Conservation (phyloP, 2,329 filamentous ascomycete species). For the Fusarium sp. region DNA sequence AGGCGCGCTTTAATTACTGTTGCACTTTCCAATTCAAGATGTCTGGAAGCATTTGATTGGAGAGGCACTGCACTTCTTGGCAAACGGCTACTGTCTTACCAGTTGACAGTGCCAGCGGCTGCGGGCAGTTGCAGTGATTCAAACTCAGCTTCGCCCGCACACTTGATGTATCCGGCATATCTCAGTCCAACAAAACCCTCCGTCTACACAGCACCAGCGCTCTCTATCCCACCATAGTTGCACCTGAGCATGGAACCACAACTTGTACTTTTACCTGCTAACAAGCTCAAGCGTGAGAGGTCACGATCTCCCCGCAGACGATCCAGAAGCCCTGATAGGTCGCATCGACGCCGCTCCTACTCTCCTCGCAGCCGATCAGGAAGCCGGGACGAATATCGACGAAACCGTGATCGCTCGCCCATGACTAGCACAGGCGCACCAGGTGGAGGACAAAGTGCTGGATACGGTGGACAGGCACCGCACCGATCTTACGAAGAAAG, state of each 20-base stretch:
- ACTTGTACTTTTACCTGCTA: slow-evolving; percentile 36
- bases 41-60: not conserved
- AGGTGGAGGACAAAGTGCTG: slow-evolving; percentile 75
- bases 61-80: slow-evolving; percentile 4
- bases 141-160: slow-evolving; percentile 14
- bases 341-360: slow-evolving; percentile 78
- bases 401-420: slow-evolving; percentile 81
- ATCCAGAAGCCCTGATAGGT: slow-evolving; percentile 83
- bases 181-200: slow-evolving; percentile 17
- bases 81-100: not conserved
- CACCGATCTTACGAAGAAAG: slow-evolving; percentile 88
- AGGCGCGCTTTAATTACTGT: slow-evolving; percentile 10
- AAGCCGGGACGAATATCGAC: slow-evolving; percentile 81
- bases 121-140: slow-evolving; percentile 30
- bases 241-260: slow-evolving; percentile 29
- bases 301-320: slow-evolving; percentile 82
- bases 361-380: slow-evolving; percentile 80
- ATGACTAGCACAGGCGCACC: slow-evolving; percentile 80
- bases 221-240: slow-evolving; percentile 14
- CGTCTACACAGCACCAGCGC: slow-evolving; percentile 8
- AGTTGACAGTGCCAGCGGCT: slow-evolving; percentile 6
- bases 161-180: slow-evolving; percentile 11
- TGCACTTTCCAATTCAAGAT: slow-evolving; percentile 5
- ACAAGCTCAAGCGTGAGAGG: slow-evolving; percentile 77
- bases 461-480: slow-evolving; percentile 68